These are phyloP conservation scores for Pseudotulostoma volvatum DNA, from an alignment of 495 filamentous ascomycete species.

Conservation along the genomic window DNA sequence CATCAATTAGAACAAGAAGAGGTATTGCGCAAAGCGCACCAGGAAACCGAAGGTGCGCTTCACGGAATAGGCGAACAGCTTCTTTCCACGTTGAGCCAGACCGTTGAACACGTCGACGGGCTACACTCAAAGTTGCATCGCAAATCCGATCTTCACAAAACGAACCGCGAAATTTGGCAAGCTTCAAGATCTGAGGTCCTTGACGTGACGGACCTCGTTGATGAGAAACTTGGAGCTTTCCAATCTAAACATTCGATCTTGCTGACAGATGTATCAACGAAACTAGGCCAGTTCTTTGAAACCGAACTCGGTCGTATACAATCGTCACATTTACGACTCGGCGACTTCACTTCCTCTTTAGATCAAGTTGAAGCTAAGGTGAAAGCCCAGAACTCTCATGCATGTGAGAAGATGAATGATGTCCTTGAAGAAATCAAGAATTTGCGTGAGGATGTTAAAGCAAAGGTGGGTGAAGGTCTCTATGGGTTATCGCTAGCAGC, in stretches of 20 bases:
- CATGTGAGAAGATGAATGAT: conserved; percentile 76
- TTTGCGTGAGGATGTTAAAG: conserved; percentile 72
- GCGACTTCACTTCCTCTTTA: conserved; percentile 48
- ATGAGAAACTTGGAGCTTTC: conserved; percentile 52
- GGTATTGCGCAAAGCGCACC: conserved; percentile 61
- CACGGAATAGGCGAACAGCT: conserved; percentile 54
- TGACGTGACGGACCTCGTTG: conserved; percentile 57
- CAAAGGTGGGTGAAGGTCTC: conserved; percentile 68
- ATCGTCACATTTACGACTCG: conserved; percentile 47
- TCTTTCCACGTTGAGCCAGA: conserved; percentile 53
- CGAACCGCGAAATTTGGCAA: conserved; percentile 67
- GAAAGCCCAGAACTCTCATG: conserved; percentile 45
- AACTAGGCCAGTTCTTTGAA: conserved; percentile 58
- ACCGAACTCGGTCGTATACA: conserved; percentile 53
- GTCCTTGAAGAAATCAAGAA: conserved; percentile 85
- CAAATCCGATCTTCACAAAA: conserved; percentile 60
- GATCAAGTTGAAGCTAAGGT: conserved; percentile 48
- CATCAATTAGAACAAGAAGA: conserved; percentile 68
- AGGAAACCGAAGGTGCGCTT: conserved; percentile 67
- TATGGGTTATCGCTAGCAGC: conserved; percentile 72
- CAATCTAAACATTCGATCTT: conserved; percentile 50
- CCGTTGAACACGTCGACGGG: conserved; percentile 62
- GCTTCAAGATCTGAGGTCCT: conserved; percentile 57
- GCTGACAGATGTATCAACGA: conserved; percentile 44
- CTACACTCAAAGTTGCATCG: conserved; percentile 71